Evolutionary conservation across 441 rosid species (phyloP).

Genomic region (Erysimum pusillum): DNA sequence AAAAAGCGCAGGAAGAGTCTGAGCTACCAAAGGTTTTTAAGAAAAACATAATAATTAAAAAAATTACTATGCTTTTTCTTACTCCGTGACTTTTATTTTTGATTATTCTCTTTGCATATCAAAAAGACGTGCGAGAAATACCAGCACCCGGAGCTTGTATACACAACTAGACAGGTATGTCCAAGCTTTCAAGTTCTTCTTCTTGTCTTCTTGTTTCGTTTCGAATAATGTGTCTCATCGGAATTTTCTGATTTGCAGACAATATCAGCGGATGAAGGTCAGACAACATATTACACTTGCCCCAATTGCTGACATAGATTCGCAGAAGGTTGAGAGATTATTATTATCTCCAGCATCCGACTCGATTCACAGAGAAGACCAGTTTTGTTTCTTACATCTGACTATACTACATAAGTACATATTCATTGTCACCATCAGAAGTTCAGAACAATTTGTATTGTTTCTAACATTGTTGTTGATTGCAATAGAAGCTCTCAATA

Average conservation of each 20-base stretch:
- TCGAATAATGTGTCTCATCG: not conserved
- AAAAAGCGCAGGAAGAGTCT: conserved; percentile 38
- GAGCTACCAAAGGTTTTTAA: conserved; percentile 46
- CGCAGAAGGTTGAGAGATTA: conserved; percentile 44
- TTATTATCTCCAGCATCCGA: not conserved
- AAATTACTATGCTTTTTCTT: not conserved
- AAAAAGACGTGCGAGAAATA: conserved; percentile 50
- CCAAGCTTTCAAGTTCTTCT: not conserved
- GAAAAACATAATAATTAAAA: not conserved
- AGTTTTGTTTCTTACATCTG: conserved; percentile 20
- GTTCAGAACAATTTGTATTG: conserved; percentile 10
- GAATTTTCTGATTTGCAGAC: conserved; percentile 35
- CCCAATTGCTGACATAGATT: conserved; percentile 43
- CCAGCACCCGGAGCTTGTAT: conserved; percentile 48
- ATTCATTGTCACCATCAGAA: conserved; percentile 8
- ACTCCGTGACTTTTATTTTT: not conserved
- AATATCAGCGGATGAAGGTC: conserved; percentile 44
- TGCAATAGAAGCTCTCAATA: not conserved
- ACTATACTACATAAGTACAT: not conserved
- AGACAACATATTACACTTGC: conserved; percentile 42
- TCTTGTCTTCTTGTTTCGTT: not conserved
- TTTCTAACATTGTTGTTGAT: conserved; percentile 13
- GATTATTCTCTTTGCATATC: conserved; percentile 32
- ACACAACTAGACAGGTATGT: conserved; percentile 48
- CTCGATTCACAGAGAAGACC: not conserved